Evolutionary conservation across 495 filamentous ascomycete genomes (phyloP).

Genomic region (Parathielavia appendiculata): DNA sequence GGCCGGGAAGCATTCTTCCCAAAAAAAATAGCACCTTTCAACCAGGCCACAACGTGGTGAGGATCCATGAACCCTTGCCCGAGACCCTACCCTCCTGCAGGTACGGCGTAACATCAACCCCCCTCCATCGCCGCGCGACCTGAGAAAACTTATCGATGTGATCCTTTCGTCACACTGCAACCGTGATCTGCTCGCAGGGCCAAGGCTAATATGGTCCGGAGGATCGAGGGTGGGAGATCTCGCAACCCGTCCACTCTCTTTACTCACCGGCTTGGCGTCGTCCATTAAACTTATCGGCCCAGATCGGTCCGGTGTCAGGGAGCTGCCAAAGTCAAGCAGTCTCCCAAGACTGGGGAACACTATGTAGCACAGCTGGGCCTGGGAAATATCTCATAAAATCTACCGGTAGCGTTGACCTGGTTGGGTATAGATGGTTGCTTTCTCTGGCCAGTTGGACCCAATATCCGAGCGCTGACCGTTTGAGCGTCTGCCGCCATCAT

Average conservation of each 20-base stretch:
- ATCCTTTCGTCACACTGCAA: slow-evolving; percentile 19
- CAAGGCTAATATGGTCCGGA: not conserved
- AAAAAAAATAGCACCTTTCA: slow-evolving; percentile 13
- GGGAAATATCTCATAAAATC: too few relatives aligned
- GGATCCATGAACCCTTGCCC: slow-evolving; percentile 16
- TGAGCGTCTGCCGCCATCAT: not conserved
- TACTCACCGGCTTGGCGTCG: not conserved
- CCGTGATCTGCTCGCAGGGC: slow-evolving; percentile 12
- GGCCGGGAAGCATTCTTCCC: slow-evolving; percentile 28
- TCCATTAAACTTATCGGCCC: not conserved
- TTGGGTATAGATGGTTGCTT: not conserved
- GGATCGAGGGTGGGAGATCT: not conserved
- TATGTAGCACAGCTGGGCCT: too few relatives aligned
- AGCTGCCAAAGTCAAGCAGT: too few relatives aligned
- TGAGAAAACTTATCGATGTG: not conserved
- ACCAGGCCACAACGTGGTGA: slow-evolving; percentile 13
- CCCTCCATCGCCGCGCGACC: slow-evolving; percentile 11
- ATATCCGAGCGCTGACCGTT: slow-evolving; percentile 1
- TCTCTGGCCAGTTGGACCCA: not conserved
- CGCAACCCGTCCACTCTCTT: not conserved
- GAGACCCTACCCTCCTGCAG: slow-evolving; percentile 20
- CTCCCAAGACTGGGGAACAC: too few relatives aligned
- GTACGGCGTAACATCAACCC: slow-evolving; percentile 27
- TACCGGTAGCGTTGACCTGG: too few relatives aligned
- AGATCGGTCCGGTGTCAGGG: too few relatives aligned